Percentiles rank a stretch among this genome's conserved stretches.
Conservation (phyloP, 83 land plant genomes). For the Isoetes engelmannii region DNA sequence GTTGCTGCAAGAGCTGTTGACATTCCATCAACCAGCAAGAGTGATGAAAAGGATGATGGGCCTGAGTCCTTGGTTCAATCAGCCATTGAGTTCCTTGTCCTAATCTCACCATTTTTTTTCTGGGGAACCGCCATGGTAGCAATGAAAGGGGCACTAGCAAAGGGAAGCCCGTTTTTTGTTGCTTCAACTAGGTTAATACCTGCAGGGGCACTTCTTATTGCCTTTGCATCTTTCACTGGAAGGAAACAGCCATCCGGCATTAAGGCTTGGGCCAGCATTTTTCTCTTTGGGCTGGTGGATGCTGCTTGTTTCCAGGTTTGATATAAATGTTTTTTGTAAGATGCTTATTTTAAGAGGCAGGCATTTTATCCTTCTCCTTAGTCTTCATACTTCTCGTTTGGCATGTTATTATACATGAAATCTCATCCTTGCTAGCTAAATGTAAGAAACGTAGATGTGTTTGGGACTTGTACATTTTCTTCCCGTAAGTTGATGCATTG, state of each 20-base stretch:
- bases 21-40: neutral
- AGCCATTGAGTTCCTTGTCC: conserved; percentile 47
- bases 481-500: neutral
- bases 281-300: conserved; percentile 70
- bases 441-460: too few species aligned
- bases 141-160: conserved; percentile 89
- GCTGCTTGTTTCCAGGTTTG: conserved; percentile 93
- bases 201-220: conserved; percentile 61
- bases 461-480: too few species aligned
- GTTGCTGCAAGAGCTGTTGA: conserved; percentile 16
- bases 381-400: too few species aligned
- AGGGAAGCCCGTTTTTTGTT: conserved; percentile 84
- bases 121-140: conserved; percentile 99
- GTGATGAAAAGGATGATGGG: conserved; percentile 16
- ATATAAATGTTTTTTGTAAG: neutral
- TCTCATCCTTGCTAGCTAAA: too few species aligned
- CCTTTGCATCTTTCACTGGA: conserved; percentile 48
- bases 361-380: too few species aligned
- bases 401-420: too few species aligned
- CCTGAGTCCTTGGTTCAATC: conserved; percentile 32
- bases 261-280: conserved; percentile 69
- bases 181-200: conserved; percentile 76
- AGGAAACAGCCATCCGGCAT: conserved; percentile 60
- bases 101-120: conserved; percentile 96
- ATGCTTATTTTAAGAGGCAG: neutral